Evolutionary conservation across 169 alveolate species (phyloP).

Genomic region (Plasmodium berghei): DNA sequence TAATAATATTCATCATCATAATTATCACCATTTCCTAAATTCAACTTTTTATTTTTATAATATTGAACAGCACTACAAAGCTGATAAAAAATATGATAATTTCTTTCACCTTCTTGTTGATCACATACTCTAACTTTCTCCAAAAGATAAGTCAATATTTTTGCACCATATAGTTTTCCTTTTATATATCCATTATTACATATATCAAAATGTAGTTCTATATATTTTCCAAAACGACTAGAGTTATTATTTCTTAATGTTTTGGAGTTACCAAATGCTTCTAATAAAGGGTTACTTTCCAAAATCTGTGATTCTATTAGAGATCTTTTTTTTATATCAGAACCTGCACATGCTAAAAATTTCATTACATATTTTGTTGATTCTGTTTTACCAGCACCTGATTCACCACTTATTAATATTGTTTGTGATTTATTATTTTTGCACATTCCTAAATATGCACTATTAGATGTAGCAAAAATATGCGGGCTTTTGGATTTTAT

Average conservation of each 20-base stretch:
- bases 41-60: background rate
- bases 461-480: slow-evolving; percentile 94
- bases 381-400: slow-evolving; percentile 99
- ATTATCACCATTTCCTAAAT: background rate
- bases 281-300: slow-evolving; percentile 98
- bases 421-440: slow-evolving; percentile 93
- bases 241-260: slow-evolving; percentile 96
- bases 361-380: slow-evolving; percentile 97
- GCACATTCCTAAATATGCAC: slow-evolving; percentile 93
- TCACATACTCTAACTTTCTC: slow-evolving; percentile 97
- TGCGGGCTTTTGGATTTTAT: slow-evolving; percentile 91
- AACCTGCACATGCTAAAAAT: slow-evolving; percentile 94
- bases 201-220: slow-evolving; percentile 93
- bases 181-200: slow-evolving; percentile 58
- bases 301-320: slow-evolving; percentile 92
- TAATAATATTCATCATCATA: slow-evolving; percentile 55
- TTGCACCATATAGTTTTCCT: slow-evolving; percentile 95
- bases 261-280: slow-evolving; percentile 99
- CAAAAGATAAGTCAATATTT: slow-evolving; percentile 95
- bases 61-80: slow-evolving; percentile 90
- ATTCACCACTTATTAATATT: slow-evolving; percentile 98
- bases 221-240: slow-evolving; percentile 98
- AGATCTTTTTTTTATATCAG: slow-evolving; percentile 80
- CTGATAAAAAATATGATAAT: slow-evolving; percentile 98
- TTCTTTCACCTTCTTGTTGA: slow-evolving; percentile 96